phyloP scores from a whole-genome alignment of 805 yeast species.

The Zygotorulaspora danielsina region DNA sequence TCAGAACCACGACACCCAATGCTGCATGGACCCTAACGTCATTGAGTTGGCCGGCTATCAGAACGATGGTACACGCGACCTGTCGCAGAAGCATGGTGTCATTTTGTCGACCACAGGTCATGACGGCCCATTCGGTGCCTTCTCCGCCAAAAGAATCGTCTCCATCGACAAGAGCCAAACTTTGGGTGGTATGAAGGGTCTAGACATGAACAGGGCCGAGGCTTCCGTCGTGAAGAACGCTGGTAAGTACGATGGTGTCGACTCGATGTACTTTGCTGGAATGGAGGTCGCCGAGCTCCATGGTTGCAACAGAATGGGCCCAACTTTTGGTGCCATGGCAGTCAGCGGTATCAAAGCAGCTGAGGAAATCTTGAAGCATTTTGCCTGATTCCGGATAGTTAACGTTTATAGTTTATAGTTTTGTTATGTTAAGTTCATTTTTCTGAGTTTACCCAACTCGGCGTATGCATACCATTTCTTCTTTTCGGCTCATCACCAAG shows the following conservation, averaged over 20 bases:
- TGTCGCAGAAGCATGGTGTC: conserved; percentile 40
- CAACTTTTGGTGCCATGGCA: conserved; percentile 80
- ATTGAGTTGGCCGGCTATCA: conserved; percentile 48
- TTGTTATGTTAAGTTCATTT: no score
- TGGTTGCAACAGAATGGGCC: conserved; percentile 80
- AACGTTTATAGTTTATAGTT: no score
- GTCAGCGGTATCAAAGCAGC: conserved; percentile 78
- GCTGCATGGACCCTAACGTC: conserved; percentile 81
- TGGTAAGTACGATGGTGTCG: conserved; percentile 38
- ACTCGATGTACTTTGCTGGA: conserved; percentile 44
- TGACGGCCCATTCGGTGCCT: conserved; percentile 82
- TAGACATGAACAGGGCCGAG: conserved; percentile 75
- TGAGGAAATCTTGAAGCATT: conserved; percentile 40
- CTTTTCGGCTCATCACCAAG: no score
- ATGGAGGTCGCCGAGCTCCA: conserved; percentile 78
- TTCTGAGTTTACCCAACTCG: no score
- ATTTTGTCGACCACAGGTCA: conserved; percentile 74
- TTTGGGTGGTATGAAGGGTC: conserved; percentile 69
- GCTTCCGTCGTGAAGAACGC: conserved; percentile 69
- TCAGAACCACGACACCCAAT: conserved; percentile 69
- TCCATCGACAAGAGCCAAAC: conserved; percentile 44
- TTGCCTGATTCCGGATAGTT: no score
- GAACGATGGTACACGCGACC: conserved; percentile 34
- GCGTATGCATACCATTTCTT: no score
- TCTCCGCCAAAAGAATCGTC: conserved; percentile 65